A percentile compares a stretch with the other conserved stretches of the same genome.
phyloP scores from a whole-genome alignment of 2,329 filamentous ascomycete species.

The Exophiala viscosa region DNA sequence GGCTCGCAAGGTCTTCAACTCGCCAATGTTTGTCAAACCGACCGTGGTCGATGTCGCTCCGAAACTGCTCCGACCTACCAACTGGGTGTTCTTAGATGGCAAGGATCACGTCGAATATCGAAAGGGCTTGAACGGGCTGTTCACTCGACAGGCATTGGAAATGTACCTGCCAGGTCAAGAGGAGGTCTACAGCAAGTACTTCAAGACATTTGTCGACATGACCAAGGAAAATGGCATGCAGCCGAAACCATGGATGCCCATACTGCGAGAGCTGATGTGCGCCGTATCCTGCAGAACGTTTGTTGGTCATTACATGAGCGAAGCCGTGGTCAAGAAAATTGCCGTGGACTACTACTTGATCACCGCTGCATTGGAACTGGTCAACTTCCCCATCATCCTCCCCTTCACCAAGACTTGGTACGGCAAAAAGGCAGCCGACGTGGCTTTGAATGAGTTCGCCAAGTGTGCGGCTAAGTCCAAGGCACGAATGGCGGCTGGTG shows the following conservation, averaged over 20 bases:
- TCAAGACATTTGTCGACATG: slow-evolving; percentile 70
- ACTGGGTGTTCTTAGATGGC: slow-evolving; percentile 97
- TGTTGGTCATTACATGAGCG: slow-evolving; percentile 89
- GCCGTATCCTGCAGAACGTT: slow-evolving; percentile 96
- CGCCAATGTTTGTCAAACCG: slow-evolving; percentile 84
- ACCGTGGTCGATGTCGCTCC: slow-evolving; percentile 92
- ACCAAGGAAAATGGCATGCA: slow-evolving; percentile 69
- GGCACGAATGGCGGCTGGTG: slow-evolving; percentile 83
- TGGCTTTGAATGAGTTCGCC: slow-evolving; percentile 83
- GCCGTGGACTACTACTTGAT: slow-evolving; percentile 96
- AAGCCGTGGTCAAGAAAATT: slow-evolving; percentile 87
- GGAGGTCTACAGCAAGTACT: slow-evolving; percentile 85
- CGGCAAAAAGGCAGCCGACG: slow-evolving; percentile 90
- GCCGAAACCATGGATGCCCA: slow-evolving; percentile 80
- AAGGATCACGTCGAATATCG: slow-evolving; percentile 94
- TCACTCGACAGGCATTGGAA: slow-evolving; percentile 85
- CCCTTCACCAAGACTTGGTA: slow-evolving; percentile 96
- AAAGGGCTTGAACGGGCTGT: slow-evolving; percentile 90
- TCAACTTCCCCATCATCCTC: slow-evolving; percentile 96
- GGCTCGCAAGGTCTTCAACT: slow-evolving; percentile 95
- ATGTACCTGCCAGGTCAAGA: slow-evolving; percentile 88
- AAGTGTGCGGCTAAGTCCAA: slow-evolving; percentile 93
- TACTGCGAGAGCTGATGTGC: slow-evolving; percentile 92
- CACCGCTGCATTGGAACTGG: slow-evolving; percentile 89
- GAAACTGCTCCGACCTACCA: slow-evolving; percentile 85